phyloP scores from a whole-genome alignment of 2,329 filamentous ascomycete species.

The Zarea fungicola region DNA sequence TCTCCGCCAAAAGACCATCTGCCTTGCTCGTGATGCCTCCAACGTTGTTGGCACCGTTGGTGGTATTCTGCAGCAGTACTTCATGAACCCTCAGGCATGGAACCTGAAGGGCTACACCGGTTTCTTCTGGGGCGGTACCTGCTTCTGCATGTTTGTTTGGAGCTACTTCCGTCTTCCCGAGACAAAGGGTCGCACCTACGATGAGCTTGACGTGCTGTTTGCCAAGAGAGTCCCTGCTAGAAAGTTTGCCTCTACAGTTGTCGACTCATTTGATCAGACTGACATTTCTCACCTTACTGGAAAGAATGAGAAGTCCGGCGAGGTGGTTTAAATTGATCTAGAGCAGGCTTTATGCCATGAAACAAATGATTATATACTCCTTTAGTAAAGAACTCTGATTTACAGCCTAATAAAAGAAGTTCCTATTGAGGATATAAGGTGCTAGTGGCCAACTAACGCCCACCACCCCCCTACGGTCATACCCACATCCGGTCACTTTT shows the following conservation, averaged over 20 bases:
- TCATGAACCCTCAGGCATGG: constrained; percentile 33
- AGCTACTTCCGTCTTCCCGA: constrained; percentile 23
- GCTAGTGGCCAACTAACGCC: too few species aligned
- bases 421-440: too few species aligned
- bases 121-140: constrained; percentile 24
- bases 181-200: constrained; percentile 23
- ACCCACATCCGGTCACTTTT: too few species aligned
- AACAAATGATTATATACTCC: too few species aligned
- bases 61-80: constrained; percentile 26
- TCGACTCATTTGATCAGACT: too few species aligned
- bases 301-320: too few species aligned
- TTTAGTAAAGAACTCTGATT: too few species aligned
- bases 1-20: constrained; percentile 28
- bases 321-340: too few species aligned
- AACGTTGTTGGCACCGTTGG: constrained; percentile 19
- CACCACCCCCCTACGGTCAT: too few species aligned
- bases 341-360: too few species aligned
- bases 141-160: constrained; percentile 23
- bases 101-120: constrained; percentile 39
- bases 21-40: constrained; percentile 25
- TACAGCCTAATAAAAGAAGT: too few species aligned
- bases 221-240: constrained; percentile 15
- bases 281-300: too few species aligned
- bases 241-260: constrained; percentile 38
- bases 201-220: constrained; percentile 24